Conservation (phyloP, 106 monocot genomes). For the Apostasia ramifera region DNA sequence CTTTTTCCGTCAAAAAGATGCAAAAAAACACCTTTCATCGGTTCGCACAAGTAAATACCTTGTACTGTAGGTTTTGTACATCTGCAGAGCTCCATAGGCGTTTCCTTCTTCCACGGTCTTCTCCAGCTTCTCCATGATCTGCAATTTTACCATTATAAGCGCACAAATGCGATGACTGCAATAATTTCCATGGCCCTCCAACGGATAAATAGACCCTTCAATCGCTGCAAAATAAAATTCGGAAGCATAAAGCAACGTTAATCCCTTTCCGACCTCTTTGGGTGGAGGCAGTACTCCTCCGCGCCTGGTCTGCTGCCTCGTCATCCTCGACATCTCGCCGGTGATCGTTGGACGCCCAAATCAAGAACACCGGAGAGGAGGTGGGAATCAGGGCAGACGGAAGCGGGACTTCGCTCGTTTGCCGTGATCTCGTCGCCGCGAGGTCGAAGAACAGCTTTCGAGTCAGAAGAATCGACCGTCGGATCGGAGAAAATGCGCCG, state of each 20-base stretch:
- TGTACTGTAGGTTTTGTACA: slow-evolving; percentile 26
- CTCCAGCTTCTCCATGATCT: slow-evolving; percentile 23
- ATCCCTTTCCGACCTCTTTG: not conserved
- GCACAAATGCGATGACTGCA: not conserved
- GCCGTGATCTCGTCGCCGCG: too few relatives aligned
- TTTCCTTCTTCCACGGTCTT: slow-evolving; percentile 23
- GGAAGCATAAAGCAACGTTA: not conserved
- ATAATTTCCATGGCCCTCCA: too few relatives aligned
- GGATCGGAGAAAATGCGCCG: too few relatives aligned
- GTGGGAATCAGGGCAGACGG: too few relatives aligned
- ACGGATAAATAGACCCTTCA: too few relatives aligned
- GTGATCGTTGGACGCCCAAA: too few relatives aligned
- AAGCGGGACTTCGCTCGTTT: too few relatives aligned
- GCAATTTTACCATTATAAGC: not conserved
- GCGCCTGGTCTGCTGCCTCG: slow-evolving; percentile 4
- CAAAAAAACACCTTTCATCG: not conserved
- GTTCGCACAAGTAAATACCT: slow-evolving; percentile 9
- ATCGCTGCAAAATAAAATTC: too few relatives aligned
- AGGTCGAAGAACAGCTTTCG: too few relatives aligned
- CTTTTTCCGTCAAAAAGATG: too few relatives aligned
- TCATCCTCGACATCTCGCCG: slow-evolving; percentile 5
- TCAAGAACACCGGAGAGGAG: too few relatives aligned
- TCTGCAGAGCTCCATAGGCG: slow-evolving; percentile 20
- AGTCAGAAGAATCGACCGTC: too few relatives aligned
- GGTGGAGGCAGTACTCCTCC: slow-evolving; percentile 2